Evolutionary conservation across 768 basidiomycete species (phyloP), one percentile per base, ranked within the genome.

Genomic region (Phylloporus sp.): DNA sequence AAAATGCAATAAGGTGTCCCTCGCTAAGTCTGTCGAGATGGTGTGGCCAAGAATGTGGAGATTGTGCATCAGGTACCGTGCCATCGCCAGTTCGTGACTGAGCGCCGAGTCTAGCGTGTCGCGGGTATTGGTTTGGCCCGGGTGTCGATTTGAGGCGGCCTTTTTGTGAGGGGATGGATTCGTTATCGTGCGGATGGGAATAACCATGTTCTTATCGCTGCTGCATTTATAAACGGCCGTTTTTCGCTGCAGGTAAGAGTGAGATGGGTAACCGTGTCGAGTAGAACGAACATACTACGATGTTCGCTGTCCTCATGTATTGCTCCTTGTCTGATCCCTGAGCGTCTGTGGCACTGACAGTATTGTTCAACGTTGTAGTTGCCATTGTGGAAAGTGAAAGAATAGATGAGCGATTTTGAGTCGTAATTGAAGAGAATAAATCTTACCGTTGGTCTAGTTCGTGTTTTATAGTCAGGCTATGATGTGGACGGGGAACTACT

Each of bases 41-140:
- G 38, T 26, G 10, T 45, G 31, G 2, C 45, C 49, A 2, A 53
- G 36, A 1, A 48, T 36, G 1, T 52, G 55, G 5, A 57, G 53
- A 34, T 59, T 55, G 3, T 52, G 11, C 13, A 41, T 29, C 6
- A 52, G n/a, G 17, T 38, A 46, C 3, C 42, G 53, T 20, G 41
- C 55, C 6, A 32, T 35, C 3, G 27, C 48, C 21, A 54, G 43
- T 34, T 54, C 53, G 24, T 37, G 22, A 4, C 34, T 20, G 7
- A 59, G 28, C 8, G 42, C 48, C 2, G 13, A 17, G 26, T 46
- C 42, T 2, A 58, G 13, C 4, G 6, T 6, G 5, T 31, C 37
- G 14, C 47, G 31, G 0, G 34, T 57, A 9, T 55, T 31, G 0
- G 42, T 21, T 24, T 54, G 44, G 8, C 46, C 38, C 0, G 46